phyloP scores from a whole-genome alignment of 352 stramenopile species.

The Phytophthora cactorum region DNA sequence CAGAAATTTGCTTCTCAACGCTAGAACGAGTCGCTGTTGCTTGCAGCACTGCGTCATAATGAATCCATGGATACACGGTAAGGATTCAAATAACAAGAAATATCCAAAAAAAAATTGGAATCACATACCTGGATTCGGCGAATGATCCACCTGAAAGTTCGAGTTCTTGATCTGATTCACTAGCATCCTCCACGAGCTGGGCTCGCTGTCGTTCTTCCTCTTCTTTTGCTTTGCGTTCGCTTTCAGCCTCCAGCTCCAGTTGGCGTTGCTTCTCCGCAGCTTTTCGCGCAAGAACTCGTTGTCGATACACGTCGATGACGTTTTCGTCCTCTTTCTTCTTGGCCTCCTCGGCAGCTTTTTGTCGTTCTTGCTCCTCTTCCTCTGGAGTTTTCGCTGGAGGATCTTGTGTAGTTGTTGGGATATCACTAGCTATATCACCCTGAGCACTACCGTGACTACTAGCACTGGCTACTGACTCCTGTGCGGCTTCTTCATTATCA shows the following conservation, averaged over 20 bases:
- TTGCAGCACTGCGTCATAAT: slow-evolving; percentile 41
- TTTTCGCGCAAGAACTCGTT: slow-evolving; percentile 68
- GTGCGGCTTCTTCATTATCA: neutral
- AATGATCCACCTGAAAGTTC: slow-evolving; percentile 70
- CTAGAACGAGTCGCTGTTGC: slow-evolving; percentile 69
- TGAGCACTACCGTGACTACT: neutral
- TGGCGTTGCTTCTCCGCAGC: slow-evolving; percentile 67
- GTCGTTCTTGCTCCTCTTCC: slow-evolving; percentile 42
- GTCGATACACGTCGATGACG: slow-evolving; percentile 66
- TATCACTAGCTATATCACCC: neutral
- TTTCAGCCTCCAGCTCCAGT: slow-evolving; percentile 50
- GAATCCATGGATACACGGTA: slow-evolving; percentile 2
- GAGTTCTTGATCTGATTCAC: slow-evolving; percentile 57
- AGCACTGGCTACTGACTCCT: neutral
- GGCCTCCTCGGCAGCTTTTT: slow-evolving; percentile 45
- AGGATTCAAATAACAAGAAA: slow-evolving; percentile 1
- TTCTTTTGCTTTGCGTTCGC: slow-evolving; percentile 48
- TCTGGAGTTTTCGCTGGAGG: slow-evolving; percentile 28
- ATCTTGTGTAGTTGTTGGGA: neutral
- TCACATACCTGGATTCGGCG: slow-evolving; percentile 65
- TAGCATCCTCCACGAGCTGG: slow-evolving; percentile 18
- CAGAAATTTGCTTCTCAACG: slow-evolving; percentile 1
- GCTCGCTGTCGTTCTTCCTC: slow-evolving; percentile 28
- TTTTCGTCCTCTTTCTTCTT: slow-evolving; percentile 69
- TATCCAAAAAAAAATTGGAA: neutral